phyloP scores from a whole-genome alignment of 2,329 filamentous ascomycete species.

The Gyromitra esculenta region DNA sequence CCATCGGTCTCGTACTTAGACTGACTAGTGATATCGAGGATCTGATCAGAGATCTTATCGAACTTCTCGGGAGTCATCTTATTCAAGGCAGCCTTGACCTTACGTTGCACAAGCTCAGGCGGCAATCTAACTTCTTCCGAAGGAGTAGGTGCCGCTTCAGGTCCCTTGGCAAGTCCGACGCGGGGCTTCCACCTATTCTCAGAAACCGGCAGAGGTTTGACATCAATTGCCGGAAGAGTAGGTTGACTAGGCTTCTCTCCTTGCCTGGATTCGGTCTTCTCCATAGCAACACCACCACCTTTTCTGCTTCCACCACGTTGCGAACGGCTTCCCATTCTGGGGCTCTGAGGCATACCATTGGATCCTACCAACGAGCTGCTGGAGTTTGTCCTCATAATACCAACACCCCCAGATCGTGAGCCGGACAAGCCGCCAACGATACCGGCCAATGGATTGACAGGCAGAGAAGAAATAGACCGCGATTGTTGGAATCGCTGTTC shows the following conservation, averaged over 20 bases:
- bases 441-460: constrained; percentile 67
- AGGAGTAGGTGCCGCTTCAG: constrained; percentile 62
- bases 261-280: constrained; percentile 53
- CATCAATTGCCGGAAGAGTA: constrained; percentile 90
- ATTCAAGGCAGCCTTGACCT: constrained; percentile 98
- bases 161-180: constrained; percentile 65
- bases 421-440: constrained; percentile 67
- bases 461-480: constrained; percentile 60
- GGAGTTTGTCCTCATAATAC: constrained; percentile 73
- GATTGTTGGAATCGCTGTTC: constrained; percentile 74
- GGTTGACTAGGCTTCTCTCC: constrained; percentile 67
- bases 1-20: constrained; percentile 96
- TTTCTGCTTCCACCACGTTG: constrained; percentile 72
- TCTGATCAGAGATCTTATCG: constrained; percentile 92
- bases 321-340: constrained; percentile 66
- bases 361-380: constrained; percentile 60
- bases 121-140: constrained; percentile 72
- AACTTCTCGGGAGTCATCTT: constrained; percentile 99
- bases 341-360: constrained; percentile 53
- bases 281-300: constrained; percentile 50
- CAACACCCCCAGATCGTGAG: constrained; percentile 24
- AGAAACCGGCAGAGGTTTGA: constrained; percentile 80
- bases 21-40: constrained; percentile 89
- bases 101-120: constrained; percentile 93
- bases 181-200: constrained; percentile 88